These are phyloP conservation scores for Circinella umbellata DNA, from an alignment of 371 early-diverging fungal genomes.

Conservation along the genomic window DNA sequence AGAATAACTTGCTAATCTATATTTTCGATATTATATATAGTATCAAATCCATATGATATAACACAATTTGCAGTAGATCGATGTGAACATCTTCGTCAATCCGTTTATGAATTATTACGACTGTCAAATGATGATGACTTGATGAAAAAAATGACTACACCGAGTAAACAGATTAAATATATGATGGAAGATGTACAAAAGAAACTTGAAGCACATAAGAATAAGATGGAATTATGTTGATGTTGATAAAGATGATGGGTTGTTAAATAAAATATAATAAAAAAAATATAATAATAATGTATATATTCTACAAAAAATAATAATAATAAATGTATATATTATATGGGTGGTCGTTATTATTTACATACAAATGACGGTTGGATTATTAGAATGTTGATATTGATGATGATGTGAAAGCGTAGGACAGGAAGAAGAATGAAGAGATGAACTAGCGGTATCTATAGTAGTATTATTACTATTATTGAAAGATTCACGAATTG, in stretches of 20 bases:
- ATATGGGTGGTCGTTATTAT: too few species aligned
- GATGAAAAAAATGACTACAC: neutral
- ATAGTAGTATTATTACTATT: neutral
- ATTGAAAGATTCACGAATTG: neutral
- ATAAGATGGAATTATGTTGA: neutral
- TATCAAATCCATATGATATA: neutral
- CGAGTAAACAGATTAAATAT: neutral
- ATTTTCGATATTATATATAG: neutral
- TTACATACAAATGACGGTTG: too few species aligned
- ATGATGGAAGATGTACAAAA: neutral
- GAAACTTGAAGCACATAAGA: neutral
- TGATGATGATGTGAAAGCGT: too few species aligned
- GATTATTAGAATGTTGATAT: too few species aligned
- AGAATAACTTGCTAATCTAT: neutral
- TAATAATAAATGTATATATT: too few species aligned
- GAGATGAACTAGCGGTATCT: neutral
- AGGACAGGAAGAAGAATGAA: too few species aligned
- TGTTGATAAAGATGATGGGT: neutral
- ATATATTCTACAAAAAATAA: too few species aligned
- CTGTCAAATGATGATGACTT: neutral
- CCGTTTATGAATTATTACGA: neutral
- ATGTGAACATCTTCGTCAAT: conserved; percentile 1
- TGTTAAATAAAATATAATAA: neutral
- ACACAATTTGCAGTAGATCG: neutral
- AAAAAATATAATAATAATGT: too few species aligned